Base-by-base conservation (phyloP, 179 eudicot genomes). In the Silene vulgaris region DNA sequence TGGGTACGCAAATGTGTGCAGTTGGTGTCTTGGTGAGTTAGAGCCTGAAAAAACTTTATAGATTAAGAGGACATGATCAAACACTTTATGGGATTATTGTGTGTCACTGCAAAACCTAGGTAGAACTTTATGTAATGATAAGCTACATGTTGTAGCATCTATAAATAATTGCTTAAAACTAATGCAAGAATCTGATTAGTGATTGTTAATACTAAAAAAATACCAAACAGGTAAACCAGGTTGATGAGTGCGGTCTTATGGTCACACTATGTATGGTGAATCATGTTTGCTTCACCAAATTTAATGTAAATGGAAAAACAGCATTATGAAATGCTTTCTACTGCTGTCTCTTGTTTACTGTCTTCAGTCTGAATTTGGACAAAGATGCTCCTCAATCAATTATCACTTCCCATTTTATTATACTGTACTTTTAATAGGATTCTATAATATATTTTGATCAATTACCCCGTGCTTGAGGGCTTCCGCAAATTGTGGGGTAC, bases 241-340 rank as follows among this genome's bases (percentile, higher is more conserved):
- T 82, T 60, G 72, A 30, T 75, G 43, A 79, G 75, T 79, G 77
- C 63, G 71, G 63, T 72, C 21, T 78, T 74, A 57, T 71, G 69
- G 66, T 75, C 79, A 82, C 82, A 75, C 69, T 78, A 65, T 79
- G 43, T 72, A 76, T 61, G 80, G 77, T 79, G 77, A 65, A 71
- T 71, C 28, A 23, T 67, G 26, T 60, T 72, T 57, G 14, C 28
- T 21, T 69, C 76, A 64, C 37, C 65, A 26, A 75, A 2, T 75
- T 54, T 64, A 48, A 54, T 72, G 62, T 61, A 67, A 68, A 59
- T 67, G 63, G 62, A 8, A 65, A 37, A 73, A 57, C 66, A 74
- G 35, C 69, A 77, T 74, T 37, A 81, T 77, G 77, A 78, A 67
- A 56, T 71, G 50, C 71, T 75, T 78, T 74, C 20, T 57, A 74